Percentiles rank a stretch among this genome's conserved stretches.
Evolutionary conservation across 2,329 filamentous ascomycete species (phyloP).

Genomic region (Claviceps capensis): DNA sequence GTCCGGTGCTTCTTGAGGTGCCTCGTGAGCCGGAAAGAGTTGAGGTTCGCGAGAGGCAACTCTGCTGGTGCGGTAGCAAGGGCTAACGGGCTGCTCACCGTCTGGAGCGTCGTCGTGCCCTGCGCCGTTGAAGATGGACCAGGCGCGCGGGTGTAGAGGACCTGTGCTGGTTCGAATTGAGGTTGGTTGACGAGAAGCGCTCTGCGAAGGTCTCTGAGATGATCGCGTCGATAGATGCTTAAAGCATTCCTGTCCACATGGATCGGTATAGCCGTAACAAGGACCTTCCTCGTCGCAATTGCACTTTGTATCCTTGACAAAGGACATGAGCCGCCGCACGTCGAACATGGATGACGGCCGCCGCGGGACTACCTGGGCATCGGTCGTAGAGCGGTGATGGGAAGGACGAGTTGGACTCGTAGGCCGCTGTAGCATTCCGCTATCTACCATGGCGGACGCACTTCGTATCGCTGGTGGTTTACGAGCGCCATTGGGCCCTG

Average conservation of each 20-base stretch:
- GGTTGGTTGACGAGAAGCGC: constrained; percentile 20
- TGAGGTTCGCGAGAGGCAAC: constrained; percentile 26
- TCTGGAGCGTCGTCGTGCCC: constrained; percentile 14
- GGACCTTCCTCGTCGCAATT: constrained; percentile 48
- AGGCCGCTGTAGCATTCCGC: constrained; percentile 16
- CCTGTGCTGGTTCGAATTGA: constrained; percentile 30
- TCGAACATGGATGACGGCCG: constrained; percentile 37
- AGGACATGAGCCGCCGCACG: constrained; percentile 46
- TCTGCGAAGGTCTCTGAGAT: constrained; percentile 6
- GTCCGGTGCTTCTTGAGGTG: constrained; percentile 5
- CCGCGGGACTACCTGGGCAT: constrained; percentile 21
- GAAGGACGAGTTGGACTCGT: constrained; percentile 7
- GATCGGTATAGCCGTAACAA: constrained; percentile 52
- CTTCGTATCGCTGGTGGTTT: constrained; percentile 15
- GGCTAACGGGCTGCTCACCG: constrained; percentile 17
- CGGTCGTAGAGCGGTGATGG: constrained; percentile 15
- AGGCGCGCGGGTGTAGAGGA: constrained; percentile 15
- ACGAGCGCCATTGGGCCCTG: constrained; percentile 14
- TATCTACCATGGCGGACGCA: constrained; percentile 14
- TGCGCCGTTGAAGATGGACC: constrained; percentile 13
- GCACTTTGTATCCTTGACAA: constrained; percentile 49
- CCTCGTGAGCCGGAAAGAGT: constrained; percentile 14
- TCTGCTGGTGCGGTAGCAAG: constrained; percentile 22
- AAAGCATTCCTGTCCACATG: constrained; percentile 52
- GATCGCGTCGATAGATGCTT: constrained; percentile 37